These are phyloP conservation scores for Kazachstania bromeliacearum DNA, from an alignment of 805 yeast species.

Conservation along the genomic window DNA sequence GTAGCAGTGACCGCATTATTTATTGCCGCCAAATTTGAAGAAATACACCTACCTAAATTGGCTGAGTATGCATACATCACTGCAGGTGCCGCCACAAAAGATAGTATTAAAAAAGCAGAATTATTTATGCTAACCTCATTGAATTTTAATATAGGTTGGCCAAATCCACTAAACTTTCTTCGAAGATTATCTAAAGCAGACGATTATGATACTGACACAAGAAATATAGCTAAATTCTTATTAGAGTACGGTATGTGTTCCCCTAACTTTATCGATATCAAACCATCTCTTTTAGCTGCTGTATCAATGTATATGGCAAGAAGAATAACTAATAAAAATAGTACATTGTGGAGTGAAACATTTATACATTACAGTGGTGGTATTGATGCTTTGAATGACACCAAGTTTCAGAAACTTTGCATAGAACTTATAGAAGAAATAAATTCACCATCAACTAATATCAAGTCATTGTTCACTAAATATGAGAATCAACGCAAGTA, in stretches of 20 bases:
- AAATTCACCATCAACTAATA: constrained; percentile 21
- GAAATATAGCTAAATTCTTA: constrained; percentile 78
- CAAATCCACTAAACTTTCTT: constrained; percentile 84
- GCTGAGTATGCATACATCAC: constrained; percentile 80
- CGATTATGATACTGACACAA: constrained; percentile 72
- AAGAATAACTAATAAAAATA: constrained; percentile 35
- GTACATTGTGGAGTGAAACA: constrained; percentile 18
- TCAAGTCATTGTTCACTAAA: constrained; percentile 21
- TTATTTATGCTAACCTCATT: constrained; percentile 63
- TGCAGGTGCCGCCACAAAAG: constrained; percentile 74
- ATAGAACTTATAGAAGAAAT: constrained; percentile 22
- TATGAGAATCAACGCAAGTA: constrained; percentile 14
- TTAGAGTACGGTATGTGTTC: constrained; percentile 72
- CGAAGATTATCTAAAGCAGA: constrained; percentile 87
- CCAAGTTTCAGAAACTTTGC: constrained; percentile 16
- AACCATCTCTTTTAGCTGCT: constrained; percentile 77
- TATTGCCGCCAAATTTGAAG: constrained; percentile 90
- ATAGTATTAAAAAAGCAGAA: constrained; percentile 77
- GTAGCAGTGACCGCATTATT: constrained; percentile 79
- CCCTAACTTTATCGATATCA: constrained; percentile 58
- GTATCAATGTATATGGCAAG: constrained; percentile 81
- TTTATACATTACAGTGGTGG: constrained; percentile 23
- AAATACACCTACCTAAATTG: constrained; percentile 79
- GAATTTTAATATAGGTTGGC: constrained; percentile 68
- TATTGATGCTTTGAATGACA: constrained; percentile 17